A percentile compares a stretch with the other conserved stretches of the same genome.
Conservation (phyloP, 225 moss, liverwort and hornwort species). For the Pseudisothecium myosuroides region DNA sequence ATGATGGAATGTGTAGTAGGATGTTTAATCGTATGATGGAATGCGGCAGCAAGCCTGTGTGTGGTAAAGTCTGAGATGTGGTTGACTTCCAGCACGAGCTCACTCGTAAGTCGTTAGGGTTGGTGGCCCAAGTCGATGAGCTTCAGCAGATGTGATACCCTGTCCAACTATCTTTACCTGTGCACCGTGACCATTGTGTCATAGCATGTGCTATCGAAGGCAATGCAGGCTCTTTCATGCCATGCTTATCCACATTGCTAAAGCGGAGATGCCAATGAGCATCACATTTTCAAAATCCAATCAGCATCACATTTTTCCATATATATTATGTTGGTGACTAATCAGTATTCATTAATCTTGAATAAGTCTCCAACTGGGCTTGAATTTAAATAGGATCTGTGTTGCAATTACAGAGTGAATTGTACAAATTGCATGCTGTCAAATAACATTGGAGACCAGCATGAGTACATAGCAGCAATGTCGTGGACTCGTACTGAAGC, state of each 20-base stretch:
- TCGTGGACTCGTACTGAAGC: background rate
- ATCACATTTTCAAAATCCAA: background rate
- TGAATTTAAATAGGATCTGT: background rate
- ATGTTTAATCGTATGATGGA: background rate
- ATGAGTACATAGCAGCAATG: background rate
- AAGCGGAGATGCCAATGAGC: too few species aligned
- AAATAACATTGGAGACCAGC: background rate
- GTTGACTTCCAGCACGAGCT: background rate
- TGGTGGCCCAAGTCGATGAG: background rate
- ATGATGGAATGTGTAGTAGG: background rate
- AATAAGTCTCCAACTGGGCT: background rate
- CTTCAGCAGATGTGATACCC: background rate
- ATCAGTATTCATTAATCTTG: background rate
- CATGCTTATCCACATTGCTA: background rate
- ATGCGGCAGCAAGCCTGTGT: background rate
- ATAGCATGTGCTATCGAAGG: background rate
- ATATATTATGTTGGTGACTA: too few species aligned
- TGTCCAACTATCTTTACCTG: background rate
- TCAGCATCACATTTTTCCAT: background rate
- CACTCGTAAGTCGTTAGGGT: background rate
- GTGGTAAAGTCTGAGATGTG: background rate
- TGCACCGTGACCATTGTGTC: accelerated
- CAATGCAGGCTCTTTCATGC: background rate
- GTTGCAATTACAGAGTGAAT: background rate
- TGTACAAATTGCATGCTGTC: background rate